These are phyloP conservation scores for Aspergillus melleus DNA, from an alignment of 2,329 filamentous ascomycete genomes.

Conservation along the genomic window DNA sequence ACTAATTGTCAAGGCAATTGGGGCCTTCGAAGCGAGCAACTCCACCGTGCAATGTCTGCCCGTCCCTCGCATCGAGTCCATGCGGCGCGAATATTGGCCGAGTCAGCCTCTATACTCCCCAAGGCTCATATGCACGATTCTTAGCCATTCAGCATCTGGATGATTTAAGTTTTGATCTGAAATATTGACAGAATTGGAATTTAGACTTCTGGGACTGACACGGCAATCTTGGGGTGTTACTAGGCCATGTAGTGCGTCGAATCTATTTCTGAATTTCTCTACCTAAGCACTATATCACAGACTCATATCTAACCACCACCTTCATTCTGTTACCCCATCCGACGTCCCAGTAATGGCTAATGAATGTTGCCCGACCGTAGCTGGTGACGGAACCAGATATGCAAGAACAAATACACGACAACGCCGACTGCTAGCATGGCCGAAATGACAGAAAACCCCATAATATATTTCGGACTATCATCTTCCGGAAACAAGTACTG, in stretches of 20 bases:
- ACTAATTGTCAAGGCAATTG: too few relatives aligned
- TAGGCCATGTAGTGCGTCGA: too few relatives aligned
- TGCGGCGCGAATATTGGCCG: neutral
- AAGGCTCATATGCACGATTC: too few relatives aligned
- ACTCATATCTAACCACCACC: too few relatives aligned
- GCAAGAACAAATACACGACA: slow-evolving; percentile 26
- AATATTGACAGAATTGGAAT: too few relatives aligned
- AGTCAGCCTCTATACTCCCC: too few relatives aligned
- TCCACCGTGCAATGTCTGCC: neutral
- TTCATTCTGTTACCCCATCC: neutral
- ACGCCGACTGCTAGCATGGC: slow-evolving; percentile 35
- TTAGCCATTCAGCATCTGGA: too few relatives aligned
- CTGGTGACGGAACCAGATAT: slow-evolving; percentile 26
- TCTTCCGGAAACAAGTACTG: slow-evolving; percentile 51
- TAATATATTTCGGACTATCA: slow-evolving; percentile 52
- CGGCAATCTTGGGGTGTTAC: too few relatives aligned
- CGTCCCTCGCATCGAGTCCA: neutral
- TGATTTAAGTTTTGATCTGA: too few relatives aligned
- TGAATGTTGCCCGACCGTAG: neutral
- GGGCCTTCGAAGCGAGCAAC: neutral
- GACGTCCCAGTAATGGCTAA: neutral
- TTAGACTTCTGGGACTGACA: too few relatives aligned
- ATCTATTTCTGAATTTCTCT: too few relatives aligned
- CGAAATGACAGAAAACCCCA: slow-evolving; percentile 44
- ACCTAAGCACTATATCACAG: too few relatives aligned